phyloP scores from a whole-genome alignment of 176 grass and related monocot species.

The Aegilops umbellulata region DNA sequence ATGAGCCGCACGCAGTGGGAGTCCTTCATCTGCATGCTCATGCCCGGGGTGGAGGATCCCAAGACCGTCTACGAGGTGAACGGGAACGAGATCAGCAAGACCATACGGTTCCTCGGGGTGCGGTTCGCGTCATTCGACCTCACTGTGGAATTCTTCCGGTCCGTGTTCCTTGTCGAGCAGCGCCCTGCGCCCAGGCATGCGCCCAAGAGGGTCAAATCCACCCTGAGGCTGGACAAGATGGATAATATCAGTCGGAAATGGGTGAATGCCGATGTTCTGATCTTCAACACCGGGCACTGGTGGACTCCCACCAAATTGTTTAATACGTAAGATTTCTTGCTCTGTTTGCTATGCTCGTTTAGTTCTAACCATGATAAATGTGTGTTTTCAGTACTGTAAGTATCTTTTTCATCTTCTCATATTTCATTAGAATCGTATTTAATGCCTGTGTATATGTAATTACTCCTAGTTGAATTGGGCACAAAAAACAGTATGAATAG shows the following conservation, averaged over 20 bases:
- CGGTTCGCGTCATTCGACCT: slow-evolving; percentile 68
- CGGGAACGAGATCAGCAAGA: slow-evolving; percentile 83
- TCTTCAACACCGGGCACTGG: slow-evolving; percentile 98
- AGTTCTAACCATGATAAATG: background rate
- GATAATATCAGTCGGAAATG: slow-evolving; percentile 74
- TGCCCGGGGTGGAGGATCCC: slow-evolving; percentile 74
- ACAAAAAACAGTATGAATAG: background rate
- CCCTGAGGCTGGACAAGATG: slow-evolving; percentile 74
- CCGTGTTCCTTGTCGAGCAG: slow-evolving; percentile 87
- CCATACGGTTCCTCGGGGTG: slow-evolving; percentile 62
- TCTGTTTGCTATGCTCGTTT: background rate
- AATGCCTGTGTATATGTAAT: background rate
- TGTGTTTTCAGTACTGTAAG: background rate
- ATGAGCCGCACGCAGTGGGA: slow-evolving; percentile 99
- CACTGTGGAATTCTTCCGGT: slow-evolving; percentile 86
- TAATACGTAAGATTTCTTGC: slow-evolving; percentile 63
- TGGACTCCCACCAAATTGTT: slow-evolving; percentile 93
- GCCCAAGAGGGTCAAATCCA: slow-evolving; percentile 64
- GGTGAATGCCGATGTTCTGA: slow-evolving; percentile 75
- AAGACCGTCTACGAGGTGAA: slow-evolving; percentile 78
- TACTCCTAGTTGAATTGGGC: background rate
- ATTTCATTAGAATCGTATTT: background rate
- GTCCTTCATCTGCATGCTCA: slow-evolving; percentile 98
- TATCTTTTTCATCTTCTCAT: background rate
- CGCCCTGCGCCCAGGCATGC: slow-evolving; percentile 50